Percentiles rank a stretch among this genome's conserved stretches.
These are phyloP conservation scores for Voacanga thouarsii DNA, from an alignment of 257 asterid species.

Conservation along the genomic window DNA sequence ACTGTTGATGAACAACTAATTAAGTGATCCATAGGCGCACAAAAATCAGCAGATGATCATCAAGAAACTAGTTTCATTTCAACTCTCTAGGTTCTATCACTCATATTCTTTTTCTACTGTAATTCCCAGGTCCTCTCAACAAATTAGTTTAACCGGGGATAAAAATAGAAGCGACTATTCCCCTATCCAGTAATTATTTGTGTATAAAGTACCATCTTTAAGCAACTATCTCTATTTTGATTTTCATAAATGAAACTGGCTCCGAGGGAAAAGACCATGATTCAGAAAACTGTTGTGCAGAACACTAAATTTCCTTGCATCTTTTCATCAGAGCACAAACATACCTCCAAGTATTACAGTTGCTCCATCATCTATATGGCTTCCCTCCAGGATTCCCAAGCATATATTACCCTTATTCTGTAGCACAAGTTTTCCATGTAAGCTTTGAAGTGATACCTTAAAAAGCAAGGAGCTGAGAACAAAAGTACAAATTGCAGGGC, in stretches of 20 bases:
- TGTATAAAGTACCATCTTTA: too few species aligned
- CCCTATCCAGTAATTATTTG: not conserved
- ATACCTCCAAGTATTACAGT: conserved; percentile 71
- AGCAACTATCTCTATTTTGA: not conserved
- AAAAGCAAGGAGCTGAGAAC: not conserved
- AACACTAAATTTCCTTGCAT: not conserved
- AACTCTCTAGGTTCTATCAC: not conserved
- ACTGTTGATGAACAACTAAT: not conserved
- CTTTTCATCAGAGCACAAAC: not conserved
- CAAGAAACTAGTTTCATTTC: not conserved
- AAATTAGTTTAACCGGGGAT: too few species aligned
- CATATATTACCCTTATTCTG: conserved; percentile 67
- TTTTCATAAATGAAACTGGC: not conserved
- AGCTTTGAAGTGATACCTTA: not conserved
- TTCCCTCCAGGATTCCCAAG: conserved; percentile 73
- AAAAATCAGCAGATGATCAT: not conserved
- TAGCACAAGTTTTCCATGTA: conserved; percentile 13
- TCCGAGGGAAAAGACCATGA: not conserved
- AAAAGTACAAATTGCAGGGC: too few species aligned
- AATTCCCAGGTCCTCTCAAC: not conserved
- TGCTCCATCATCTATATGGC: conserved; percentile 52
- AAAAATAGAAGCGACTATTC: not conserved
- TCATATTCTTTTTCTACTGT: not conserved
- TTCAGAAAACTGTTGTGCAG: not conserved
- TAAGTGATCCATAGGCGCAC: not conserved